phyloP scores from a whole-genome alignment of 768 basidiomycete species.

The Sistotremastrum suecicum region DNA sequence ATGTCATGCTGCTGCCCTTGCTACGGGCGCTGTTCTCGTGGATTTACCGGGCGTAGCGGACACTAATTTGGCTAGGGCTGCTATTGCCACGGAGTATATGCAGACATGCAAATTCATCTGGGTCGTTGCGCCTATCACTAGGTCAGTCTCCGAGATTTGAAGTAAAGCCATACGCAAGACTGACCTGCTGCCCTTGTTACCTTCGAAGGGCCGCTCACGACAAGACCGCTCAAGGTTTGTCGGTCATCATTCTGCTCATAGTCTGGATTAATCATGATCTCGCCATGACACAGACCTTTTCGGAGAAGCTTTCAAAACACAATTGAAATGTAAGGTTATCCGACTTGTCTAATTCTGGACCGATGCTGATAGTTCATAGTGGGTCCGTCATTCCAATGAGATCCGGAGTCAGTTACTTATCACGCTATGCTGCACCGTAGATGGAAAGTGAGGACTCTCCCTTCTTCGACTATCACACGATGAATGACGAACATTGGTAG shows the following conservation, averaged over 20 bases:
- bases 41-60: slow-evolving; percentile 56
- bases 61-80: slow-evolving; percentile 48
- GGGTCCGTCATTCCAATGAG: slow-evolving; percentile 21
- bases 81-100: slow-evolving; percentile 53
- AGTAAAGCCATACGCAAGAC: no score
- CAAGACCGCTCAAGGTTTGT: slow-evolving; percentile 41
- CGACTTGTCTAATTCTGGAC: not conserved
- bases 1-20: slow-evolving; percentile 34
- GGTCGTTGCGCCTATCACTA: slow-evolving; percentile 51
- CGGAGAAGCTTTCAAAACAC: slow-evolving; percentile 49
- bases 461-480: not conserved
- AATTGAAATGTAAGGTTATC: slow-evolving; percentile 37
- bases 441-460: slow-evolving; percentile 37
- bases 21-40: slow-evolving; percentile 44
- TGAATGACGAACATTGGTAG: slow-evolving; percentile 15
- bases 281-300: slow-evolving; percentile 28
- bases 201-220: slow-evolving; percentile 39
- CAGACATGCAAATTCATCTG: slow-evolving; percentile 50
- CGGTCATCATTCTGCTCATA: not conserved
- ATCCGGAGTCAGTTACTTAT: no score
- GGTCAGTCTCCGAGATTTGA: no score
- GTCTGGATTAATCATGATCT: no score
- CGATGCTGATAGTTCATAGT: slow-evolving; percentile 16
- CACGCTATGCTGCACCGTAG: slow-evolving; percentile 12
- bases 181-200: no score